Evolutionary conservation across 1,284 basidiomycete species (phyloP).

Genomic region (Neolentinus lepideus): DNA sequence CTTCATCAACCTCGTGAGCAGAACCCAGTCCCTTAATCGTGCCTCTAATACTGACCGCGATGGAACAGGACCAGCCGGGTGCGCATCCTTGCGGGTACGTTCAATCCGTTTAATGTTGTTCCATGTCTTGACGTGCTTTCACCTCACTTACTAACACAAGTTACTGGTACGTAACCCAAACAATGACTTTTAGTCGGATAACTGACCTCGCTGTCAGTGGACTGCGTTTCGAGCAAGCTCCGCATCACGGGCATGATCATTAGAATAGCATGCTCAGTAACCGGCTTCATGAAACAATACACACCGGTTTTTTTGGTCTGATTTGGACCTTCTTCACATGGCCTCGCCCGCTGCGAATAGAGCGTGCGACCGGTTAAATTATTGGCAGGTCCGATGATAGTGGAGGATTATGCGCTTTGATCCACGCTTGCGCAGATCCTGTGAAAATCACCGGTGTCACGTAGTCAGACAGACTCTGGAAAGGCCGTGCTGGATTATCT

Average conservation of each 20-base stretch:
- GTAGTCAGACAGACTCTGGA: too few species aligned
- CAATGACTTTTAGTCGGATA: slow-evolving; percentile 5
- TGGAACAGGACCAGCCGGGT: slow-evolving; percentile 62
- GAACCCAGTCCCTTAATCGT: slow-evolving; percentile 5
- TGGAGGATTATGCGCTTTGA: background rate
- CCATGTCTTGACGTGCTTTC: slow-evolving; percentile 7
- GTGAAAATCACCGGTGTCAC: too few species aligned
- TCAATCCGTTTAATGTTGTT: slow-evolving; percentile 8
- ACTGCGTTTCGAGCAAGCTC: slow-evolving; percentile 69
- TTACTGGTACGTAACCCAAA: slow-evolving; percentile 66
- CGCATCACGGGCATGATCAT: slow-evolving; percentile 31
- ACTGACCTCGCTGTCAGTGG: slow-evolving; percentile 44
- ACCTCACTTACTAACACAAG: slow-evolving; percentile 29
- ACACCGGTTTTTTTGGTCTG: too few species aligned
- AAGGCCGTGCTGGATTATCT: too few species aligned
- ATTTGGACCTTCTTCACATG: too few species aligned
- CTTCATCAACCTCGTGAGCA: slow-evolving; percentile 85
- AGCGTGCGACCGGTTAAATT: background rate
- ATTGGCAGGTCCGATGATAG: background rate
- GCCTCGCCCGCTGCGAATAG: too few species aligned
- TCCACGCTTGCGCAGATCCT: background rate
- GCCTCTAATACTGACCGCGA: background rate
- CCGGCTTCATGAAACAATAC: background rate
- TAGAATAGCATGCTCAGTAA: background rate
- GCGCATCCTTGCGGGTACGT: slow-evolving; percentile 75